These are phyloP conservation scores for Mortierella sp. DNA, from an alignment of 371 early-diverging fungal species.

Conservation along the genomic window DNA sequence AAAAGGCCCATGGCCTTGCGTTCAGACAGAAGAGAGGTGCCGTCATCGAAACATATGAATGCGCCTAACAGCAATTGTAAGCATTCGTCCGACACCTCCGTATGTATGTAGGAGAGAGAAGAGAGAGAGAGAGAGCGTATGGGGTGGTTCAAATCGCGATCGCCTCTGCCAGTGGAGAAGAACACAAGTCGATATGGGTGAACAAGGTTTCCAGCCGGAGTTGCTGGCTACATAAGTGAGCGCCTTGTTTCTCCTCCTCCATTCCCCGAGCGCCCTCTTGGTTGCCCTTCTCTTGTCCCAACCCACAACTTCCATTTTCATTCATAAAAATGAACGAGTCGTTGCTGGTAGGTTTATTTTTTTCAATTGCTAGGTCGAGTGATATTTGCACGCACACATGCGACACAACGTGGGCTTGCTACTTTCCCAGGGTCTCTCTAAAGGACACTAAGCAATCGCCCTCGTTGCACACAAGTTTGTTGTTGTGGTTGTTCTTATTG, in stretches of 20 bases:
- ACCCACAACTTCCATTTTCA: neutral
- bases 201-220: slow-evolving; percentile 39
- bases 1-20: neutral
- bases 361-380: neutral
- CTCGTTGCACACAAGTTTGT: slow-evolving; percentile 1
- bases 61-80: slow-evolving; percentile 12
- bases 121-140: neutral
- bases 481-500: neutral
- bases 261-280: neutral
- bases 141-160: slow-evolving; percentile 27
- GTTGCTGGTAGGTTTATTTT: neutral
- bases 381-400: neutral
- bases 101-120: neutral
- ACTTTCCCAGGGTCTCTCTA: slow-evolving; percentile 11
- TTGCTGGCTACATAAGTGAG: slow-evolving; percentile 4
- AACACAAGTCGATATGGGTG: slow-evolving; percentile 4
- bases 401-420: neutral
- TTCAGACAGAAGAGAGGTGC: neutral
- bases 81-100: slow-evolving; percentile 17
- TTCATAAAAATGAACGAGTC: neutral
- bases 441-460: neutral
- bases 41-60: slow-evolving; percentile 6
- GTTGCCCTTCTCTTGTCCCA: neutral
- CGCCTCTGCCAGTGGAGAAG: slow-evolving; percentile 25
- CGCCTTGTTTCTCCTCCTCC: neutral